phyloP scores from a whole-genome alignment of 139 green algal genomes.

The Pseudopediastrum boryanum region DNA sequence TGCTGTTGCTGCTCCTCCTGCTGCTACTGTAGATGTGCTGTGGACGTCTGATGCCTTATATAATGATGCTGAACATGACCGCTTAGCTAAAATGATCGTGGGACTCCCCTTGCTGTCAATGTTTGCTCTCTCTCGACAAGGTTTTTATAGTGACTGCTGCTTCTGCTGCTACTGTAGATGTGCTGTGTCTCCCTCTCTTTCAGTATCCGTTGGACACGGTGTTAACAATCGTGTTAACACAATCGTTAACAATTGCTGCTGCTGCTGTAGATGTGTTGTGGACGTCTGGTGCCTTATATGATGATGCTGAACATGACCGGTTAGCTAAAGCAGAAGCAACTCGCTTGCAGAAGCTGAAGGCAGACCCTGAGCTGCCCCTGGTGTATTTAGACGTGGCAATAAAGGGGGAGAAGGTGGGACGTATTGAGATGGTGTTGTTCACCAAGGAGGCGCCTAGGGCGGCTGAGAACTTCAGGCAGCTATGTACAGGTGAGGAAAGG shows the following conservation, averaged over 20 bases:
- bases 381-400: slow-evolving; percentile 63
- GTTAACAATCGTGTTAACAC: slow-evolving; percentile 32
- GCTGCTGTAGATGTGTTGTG: slow-evolving; percentile 32
- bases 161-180: too few species aligned
- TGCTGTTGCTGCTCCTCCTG: neutral
- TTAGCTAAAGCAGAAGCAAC: slow-evolving; percentile 31
- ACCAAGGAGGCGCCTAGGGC: slow-evolving; percentile 39
- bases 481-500: slow-evolving; percentile 58
- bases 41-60: slow-evolving; percentile 43
- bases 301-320: slow-evolving; percentile 5
- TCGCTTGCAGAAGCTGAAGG: slow-evolving; percentile 35
- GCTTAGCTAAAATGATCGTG: slow-evolving; percentile 1
- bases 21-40: slow-evolving; percentile 33
- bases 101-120: too few species aligned
- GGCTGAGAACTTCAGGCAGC: slow-evolving; percentile 74
- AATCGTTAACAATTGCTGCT: slow-evolving; percentile 18
- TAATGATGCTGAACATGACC: slow-evolving; percentile 1
- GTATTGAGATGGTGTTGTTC: slow-evolving; percentile 71
- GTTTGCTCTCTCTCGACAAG: too few species aligned
- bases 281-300: slow-evolving; percentile 39
- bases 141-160: too few species aligned
- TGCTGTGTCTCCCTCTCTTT: too few species aligned
- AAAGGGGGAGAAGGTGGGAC: slow-evolving; percentile 47
- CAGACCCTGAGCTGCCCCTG: slow-evolving; percentile 49
- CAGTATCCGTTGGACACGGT: neutral